phyloP scores from a whole-genome alignment of 2,329 filamentous ascomycete genomes.

The Pezicula radicicola region DNA sequence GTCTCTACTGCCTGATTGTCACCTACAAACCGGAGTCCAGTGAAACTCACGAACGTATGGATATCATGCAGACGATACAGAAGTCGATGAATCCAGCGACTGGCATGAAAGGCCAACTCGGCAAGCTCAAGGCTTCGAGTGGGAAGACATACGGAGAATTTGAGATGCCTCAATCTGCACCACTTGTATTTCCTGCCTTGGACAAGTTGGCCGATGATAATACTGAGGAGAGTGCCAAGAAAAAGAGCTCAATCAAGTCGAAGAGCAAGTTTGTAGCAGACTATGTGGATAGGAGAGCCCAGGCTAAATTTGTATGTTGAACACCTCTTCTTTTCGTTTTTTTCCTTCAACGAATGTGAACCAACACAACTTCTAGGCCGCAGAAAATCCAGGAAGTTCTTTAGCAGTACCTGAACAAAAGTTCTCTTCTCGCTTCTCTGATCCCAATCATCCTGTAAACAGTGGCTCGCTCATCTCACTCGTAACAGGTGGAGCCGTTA shows the following conservation, averaged over 20 bases:
- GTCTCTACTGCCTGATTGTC: constrained; percentile 53
- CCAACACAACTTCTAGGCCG: constrained; percentile 25
- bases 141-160: constrained; percentile 34
- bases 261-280: constrained; percentile 32
- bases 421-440: constrained; percentile 45
- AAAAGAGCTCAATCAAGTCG: constrained; percentile 28
- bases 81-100: constrained; percentile 26
- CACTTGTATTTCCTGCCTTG: constrained; percentile 35
- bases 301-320: constrained; percentile 15
- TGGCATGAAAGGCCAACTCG: constrained; percentile 19
- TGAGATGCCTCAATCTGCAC: constrained; percentile 35
- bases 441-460: constrained; percentile 48
- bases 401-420: constrained; percentile 29
- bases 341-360: constrained; percentile 36
- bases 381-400: constrained; percentile 37
- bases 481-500: constrained; percentile 41
- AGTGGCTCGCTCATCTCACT: constrained; percentile 44
- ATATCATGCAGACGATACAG: constrained; percentile 32
- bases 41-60: constrained; percentile 18
- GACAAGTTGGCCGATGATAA: constrained; percentile 26
- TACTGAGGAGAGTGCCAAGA: constrained; percentile 20
- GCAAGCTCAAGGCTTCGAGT: constrained; percentile 31
- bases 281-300: constrained; percentile 20
- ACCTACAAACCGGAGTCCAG: constrained; percentile 43
- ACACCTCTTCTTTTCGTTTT: constrained; percentile 38